Conservation (phyloP, 371 early-diverging fungal species). For the Zopfochytrium polystomum region DNA sequence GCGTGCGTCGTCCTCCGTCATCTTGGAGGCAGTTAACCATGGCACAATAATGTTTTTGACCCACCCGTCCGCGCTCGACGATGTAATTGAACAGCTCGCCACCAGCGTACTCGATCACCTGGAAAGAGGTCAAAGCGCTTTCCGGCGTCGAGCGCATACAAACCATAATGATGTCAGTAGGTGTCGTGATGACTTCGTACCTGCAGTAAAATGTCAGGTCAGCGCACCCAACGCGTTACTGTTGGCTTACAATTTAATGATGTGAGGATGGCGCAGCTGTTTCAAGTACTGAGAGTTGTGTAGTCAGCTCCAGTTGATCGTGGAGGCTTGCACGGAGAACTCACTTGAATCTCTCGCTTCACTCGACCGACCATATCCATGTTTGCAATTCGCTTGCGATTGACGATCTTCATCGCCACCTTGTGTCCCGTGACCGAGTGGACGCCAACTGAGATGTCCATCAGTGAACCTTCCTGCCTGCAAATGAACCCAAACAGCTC, state of each 20-base stretch:
- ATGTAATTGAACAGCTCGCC: slow-evolving; percentile 96
- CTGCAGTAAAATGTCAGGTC: slow-evolving; percentile 14
- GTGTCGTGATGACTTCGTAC: slow-evolving; percentile 95
- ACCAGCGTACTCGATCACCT: slow-evolving; percentile 91
- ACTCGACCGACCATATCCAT: slow-evolving; percentile 92
- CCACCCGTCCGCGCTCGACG: slow-evolving; percentile 86
- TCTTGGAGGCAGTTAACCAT: slow-evolving; percentile 42
- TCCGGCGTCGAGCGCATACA: too few species aligned
- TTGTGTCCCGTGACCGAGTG: slow-evolving; percentile 89
- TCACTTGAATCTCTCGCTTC: slow-evolving; percentile 88
- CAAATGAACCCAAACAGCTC: neutral
- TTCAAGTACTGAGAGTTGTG: slow-evolving; percentile 74
- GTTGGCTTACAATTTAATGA: slow-evolving; percentile 83
- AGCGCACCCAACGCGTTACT: too few species aligned
- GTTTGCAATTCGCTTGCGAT: slow-evolving; percentile 81
- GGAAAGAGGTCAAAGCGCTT: too few species aligned
- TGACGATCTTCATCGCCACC: slow-evolving; percentile 96
- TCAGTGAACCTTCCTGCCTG: neutral
- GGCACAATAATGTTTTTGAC: slow-evolving; percentile 5
- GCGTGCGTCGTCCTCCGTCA: slow-evolving; percentile 87
- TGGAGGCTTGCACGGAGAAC: neutral
- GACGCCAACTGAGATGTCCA: slow-evolving; percentile 78
- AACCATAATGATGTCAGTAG: slow-evolving; percentile 93
- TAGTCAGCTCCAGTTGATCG: neutral
- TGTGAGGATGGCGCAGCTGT: slow-evolving; percentile 92